Percentiles rank a stretch among this genome's conserved stretches.
These are phyloP conservation scores for Termitomyces sp. DNA, from an alignment of 768 basidiomycete species.

Conservation along the genomic window DNA sequence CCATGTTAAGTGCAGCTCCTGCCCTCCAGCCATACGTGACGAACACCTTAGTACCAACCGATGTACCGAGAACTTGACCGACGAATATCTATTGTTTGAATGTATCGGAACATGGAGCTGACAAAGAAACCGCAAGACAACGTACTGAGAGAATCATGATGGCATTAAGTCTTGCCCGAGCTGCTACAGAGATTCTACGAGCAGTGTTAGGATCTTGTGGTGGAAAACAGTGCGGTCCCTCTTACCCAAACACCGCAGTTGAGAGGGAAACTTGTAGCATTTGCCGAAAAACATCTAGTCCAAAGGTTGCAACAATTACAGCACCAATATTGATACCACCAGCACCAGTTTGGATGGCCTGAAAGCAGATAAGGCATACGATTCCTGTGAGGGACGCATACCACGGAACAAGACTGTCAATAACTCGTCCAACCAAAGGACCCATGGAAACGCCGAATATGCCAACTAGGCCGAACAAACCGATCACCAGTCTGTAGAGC, in stretches of 20 bases:
- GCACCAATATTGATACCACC: conserved; percentile 70
- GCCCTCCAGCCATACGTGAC: conserved; percentile 68
- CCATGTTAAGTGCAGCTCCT: conserved; percentile 58
- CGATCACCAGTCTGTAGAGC: conserved; percentile 46
- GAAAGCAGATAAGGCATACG: conserved; percentile 44
- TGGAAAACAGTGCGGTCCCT: too few species aligned
- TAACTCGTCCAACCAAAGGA: conserved; percentile 64
- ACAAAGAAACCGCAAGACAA: not conserved
- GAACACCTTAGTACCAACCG: conserved; percentile 71
- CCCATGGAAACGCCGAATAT: conserved; percentile 67
- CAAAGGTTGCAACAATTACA: conserved; percentile 65
- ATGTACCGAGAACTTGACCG: conserved; percentile 81
- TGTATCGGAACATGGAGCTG: conserved; percentile 1
- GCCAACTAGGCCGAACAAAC: conserved; percentile 73
- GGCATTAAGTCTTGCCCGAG: conserved; percentile 73
- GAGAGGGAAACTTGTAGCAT: conserved; percentile 67
- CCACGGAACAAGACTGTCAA: conserved; percentile 78
- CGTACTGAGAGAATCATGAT: conserved; percentile 64
- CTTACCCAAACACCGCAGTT: conserved; percentile 57
- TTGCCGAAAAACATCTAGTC: conserved; percentile 72
- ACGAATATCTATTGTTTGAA: conserved; percentile 49
- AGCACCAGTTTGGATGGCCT: conserved; percentile 63
- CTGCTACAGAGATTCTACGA: conserved; percentile 37
- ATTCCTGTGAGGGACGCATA: conserved; percentile 63
- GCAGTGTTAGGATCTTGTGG: not conserved